These are phyloP conservation scores for Hypoxylon sp. DNA, from an alignment of 2,329 filamentous ascomycete genomes.

Conservation along the genomic window DNA sequence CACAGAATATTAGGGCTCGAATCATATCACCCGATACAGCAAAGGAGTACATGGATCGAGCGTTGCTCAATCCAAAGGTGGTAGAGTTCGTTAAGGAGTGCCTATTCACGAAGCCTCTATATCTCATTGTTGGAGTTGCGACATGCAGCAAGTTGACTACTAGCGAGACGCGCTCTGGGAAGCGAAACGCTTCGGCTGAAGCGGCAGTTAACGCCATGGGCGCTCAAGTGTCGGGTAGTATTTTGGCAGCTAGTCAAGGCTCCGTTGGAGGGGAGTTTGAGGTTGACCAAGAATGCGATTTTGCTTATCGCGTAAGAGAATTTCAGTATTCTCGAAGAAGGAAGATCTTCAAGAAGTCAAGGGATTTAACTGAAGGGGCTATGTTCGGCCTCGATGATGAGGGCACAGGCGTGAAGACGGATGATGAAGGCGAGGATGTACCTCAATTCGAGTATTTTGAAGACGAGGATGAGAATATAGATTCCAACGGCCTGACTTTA, in stretches of 20 bases:
- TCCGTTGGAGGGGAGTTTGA: slow-evolving; percentile 10
- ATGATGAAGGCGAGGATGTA: slow-evolving; percentile 12
- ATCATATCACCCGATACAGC: slow-evolving; percentile 11
- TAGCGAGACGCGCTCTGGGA: slow-evolving; percentile 6
- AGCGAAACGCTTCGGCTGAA: background rate
- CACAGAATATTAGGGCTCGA: slow-evolving; percentile 13
- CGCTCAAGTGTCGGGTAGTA: slow-evolving; percentile 1
- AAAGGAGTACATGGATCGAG: slow-evolving; percentile 16
- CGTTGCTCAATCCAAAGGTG: slow-evolving; percentile 1
- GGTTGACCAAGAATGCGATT: slow-evolving; percentile 16
- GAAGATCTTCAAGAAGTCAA: slow-evolving; percentile 20
- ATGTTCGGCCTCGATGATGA: slow-evolving; percentile 11
- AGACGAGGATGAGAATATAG: slow-evolving; percentile 15
- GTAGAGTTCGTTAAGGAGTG: slow-evolving; percentile 2
- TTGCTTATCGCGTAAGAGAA: slow-evolving; percentile 17
- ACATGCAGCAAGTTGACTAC: slow-evolving; percentile 8
- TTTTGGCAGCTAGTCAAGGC: slow-evolving; percentile 6
- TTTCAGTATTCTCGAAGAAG: slow-evolving; percentile 19
- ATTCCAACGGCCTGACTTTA: background rate
- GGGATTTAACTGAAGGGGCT: slow-evolving; percentile 9
- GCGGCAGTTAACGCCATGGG: background rate
- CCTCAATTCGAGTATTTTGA: slow-evolving; percentile 19
- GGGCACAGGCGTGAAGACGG: background rate
- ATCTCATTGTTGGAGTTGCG: slow-evolving; percentile 18
- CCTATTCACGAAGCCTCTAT: slow-evolving; percentile 14